Percentiles rank a stretch among this genome's conserved stretches.
Evolutionary conservation across 345 rosid genomes (phyloP).

Genomic region (Mangifera indica): DNA sequence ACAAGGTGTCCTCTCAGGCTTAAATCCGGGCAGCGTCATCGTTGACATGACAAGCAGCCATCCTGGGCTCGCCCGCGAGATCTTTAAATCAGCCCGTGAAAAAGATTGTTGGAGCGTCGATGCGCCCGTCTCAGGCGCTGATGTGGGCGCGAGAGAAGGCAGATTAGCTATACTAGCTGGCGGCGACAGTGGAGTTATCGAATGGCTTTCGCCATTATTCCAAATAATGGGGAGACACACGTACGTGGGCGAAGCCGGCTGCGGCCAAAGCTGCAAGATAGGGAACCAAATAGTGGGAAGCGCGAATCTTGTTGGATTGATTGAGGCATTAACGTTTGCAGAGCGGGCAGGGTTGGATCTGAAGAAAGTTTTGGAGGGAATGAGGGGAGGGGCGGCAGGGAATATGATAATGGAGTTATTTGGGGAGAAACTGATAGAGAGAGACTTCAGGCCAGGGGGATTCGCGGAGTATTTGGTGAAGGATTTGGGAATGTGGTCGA

Average conservation of each 20-base stretch:
- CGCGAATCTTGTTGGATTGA: slow-evolving; percentile 68
- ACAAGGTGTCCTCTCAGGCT: slow-evolving; percentile 52
- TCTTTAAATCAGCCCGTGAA: slow-evolving; percentile 43
- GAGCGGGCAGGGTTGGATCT: slow-evolving; percentile 63
- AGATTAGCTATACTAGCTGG: slow-evolving; percentile 64
- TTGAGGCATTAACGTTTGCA: slow-evolving; percentile 75
- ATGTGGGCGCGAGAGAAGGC: slow-evolving; percentile 70
- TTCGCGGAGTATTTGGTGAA: slow-evolving; percentile 80
- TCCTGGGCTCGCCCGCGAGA: slow-evolving; percentile 61
- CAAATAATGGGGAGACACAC: slow-evolving; percentile 52
- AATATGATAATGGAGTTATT: slow-evolving; percentile 68
- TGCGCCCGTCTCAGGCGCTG: slow-evolving; percentile 77
- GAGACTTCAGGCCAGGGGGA: slow-evolving; percentile 69
- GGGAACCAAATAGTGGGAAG: slow-evolving; percentile 74
- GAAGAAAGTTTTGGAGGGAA: slow-evolving; percentile 41
- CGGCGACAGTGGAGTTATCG: slow-evolving; percentile 54
- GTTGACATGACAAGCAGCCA: slow-evolving; percentile 73
- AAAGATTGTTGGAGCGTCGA: slow-evolving; percentile 66
- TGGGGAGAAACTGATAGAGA: slow-evolving; percentile 62
- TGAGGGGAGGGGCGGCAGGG: slow-evolving; percentile 63
- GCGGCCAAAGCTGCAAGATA: slow-evolving; percentile 76
- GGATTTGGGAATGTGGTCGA: slow-evolving; percentile 81
- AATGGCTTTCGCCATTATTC: slow-evolving; percentile 62
- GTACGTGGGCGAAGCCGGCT: slow-evolving; percentile 71
- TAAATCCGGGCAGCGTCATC: slow-evolving; percentile 56